Conservation (phyloP, 2,329 filamentous ascomycete species). For the Pochonia chlamydosporia region DNA sequence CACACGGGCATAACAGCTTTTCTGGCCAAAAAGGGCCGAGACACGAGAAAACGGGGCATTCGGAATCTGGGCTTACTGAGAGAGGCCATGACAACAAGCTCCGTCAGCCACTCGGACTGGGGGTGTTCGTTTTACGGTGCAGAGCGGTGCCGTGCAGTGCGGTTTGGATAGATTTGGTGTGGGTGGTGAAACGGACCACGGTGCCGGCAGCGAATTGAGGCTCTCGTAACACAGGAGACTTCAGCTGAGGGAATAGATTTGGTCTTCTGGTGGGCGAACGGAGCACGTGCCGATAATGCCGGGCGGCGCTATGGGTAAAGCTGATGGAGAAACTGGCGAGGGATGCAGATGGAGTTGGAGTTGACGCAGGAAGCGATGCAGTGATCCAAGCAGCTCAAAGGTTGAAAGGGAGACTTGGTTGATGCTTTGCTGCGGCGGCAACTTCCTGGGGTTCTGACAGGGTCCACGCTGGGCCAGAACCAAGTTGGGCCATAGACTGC, state of each 20-base stretch:
- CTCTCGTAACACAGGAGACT: not conserved
- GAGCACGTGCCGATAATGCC: constrained; percentile 3
- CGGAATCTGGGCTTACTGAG: constrained; percentile 5
- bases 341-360: too few relatives aligned
- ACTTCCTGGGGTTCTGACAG: too few relatives aligned
- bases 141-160: not conserved
- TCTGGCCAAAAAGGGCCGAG: not conserved
- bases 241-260: too few relatives aligned
- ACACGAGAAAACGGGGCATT: not conserved
- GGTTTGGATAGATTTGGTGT: too few relatives aligned
- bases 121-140: not conserved
- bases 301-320: constrained; percentile 8
- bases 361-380: too few relatives aligned
- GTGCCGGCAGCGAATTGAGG: not conserved
- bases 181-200: not conserved
- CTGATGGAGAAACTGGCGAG: too few relatives aligned
- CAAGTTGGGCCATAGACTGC: too few relatives aligned
- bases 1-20: not conserved
- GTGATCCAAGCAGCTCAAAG: too few relatives aligned
- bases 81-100: constrained; percentile 5
- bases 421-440: too few relatives aligned
- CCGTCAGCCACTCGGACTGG: not conserved
- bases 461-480: too few relatives aligned
- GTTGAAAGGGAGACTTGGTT: too few relatives aligned
- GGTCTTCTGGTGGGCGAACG: too few relatives aligned